Evolutionary conservation across 2,329 filamentous ascomycete genomes (phyloP).

Genomic region (Neofusicoccum sp.): DNA sequence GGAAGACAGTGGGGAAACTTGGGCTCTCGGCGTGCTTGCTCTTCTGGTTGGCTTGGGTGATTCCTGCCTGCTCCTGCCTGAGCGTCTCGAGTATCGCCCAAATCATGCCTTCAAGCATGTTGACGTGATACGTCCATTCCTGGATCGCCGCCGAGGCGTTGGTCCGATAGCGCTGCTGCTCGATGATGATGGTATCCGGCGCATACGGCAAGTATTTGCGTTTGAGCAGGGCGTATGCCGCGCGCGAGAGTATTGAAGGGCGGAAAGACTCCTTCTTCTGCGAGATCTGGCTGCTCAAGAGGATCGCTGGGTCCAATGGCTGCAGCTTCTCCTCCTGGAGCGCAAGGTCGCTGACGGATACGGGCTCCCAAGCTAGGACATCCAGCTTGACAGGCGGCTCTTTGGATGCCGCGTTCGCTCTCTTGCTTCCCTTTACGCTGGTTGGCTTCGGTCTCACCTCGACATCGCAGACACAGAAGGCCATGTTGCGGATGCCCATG

Average conservation of each 20-base stretch:
- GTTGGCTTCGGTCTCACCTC: not conserved
- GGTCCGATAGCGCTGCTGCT: conserved; percentile 66
- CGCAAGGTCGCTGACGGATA: conserved; percentile 13
- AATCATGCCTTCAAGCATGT: conserved; percentile 80
- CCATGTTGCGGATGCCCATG: conserved; percentile 81
- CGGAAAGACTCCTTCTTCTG: conserved; percentile 50
- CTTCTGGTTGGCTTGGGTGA: not conserved
- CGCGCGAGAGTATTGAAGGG: conserved; percentile 55
- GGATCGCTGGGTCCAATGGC: not conserved
- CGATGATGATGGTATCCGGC: conserved; percentile 73
- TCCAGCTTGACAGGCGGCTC: not conserved
- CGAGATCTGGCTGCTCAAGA: not conserved
- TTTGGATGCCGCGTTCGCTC: not conserved
- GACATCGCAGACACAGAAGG: conserved; percentile 65
- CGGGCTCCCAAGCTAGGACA: conserved; percentile 17
- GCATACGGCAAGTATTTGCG: conserved; percentile 53
- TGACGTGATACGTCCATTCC: conserved; percentile 83
- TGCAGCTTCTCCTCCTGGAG: not conserved
- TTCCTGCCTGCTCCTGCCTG: conserved; percentile 35
- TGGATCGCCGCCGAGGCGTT: conserved; percentile 66
- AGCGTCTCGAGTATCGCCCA: conserved; percentile 69
- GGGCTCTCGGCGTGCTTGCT: not conserved
- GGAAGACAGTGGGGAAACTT: conserved; percentile 26
- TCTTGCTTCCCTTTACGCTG: not conserved
- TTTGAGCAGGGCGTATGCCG: conserved; percentile 58